Evolutionary conservation across 805 yeast species (phyloP).

Genomic region (Hyphopichia homilentoma): DNA sequence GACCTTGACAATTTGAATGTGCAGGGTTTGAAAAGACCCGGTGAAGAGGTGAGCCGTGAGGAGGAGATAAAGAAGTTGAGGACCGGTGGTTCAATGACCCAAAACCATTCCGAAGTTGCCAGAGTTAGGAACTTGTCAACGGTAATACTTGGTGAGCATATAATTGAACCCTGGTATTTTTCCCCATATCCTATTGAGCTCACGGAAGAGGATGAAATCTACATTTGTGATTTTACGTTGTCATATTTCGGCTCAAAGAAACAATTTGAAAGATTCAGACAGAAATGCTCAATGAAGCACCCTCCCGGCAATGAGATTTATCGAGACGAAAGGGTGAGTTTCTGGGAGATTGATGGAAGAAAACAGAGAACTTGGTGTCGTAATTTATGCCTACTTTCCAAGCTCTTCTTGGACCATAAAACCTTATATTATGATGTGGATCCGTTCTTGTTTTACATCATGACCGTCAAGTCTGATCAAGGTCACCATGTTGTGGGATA

Average conservation of each 20-base stretch:
- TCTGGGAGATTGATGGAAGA: slow-evolving; percentile 96
- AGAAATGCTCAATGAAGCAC: slow-evolving; percentile 83
- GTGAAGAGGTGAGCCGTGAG: slow-evolving; percentile 76
- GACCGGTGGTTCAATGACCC: slow-evolving; percentile 97
- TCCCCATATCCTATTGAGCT: slow-evolving; percentile 95
- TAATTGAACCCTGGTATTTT: slow-evolving; percentile 98
- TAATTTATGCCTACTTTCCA: slow-evolving; percentile 84
- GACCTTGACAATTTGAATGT: slow-evolving; percentile 82
- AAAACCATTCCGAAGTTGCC: slow-evolving; percentile 79
- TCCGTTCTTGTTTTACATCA: slow-evolving; percentile 92
- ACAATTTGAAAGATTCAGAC: slow-evolving; percentile 89
- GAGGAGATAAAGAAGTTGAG: slow-evolving; percentile 90
- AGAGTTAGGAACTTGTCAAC: slow-evolving; percentile 79
- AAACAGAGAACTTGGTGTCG: slow-evolving; percentile 97
- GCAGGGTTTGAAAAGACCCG: slow-evolving; percentile 66
- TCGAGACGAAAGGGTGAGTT: slow-evolving; percentile 87
- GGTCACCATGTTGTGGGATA: slow-evolving; percentile 97
- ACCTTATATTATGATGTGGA: slow-evolving; percentile 97
- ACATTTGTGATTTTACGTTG: slow-evolving; percentile 87
- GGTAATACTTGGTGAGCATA: slow-evolving; percentile 82
- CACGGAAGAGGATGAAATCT: slow-evolving; percentile 86
- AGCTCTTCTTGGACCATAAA: slow-evolving; percentile 91
- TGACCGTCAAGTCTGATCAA: slow-evolving; percentile 83
- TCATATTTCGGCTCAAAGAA: slow-evolving; percentile 84
- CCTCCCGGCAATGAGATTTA: slow-evolving; percentile 99